These are phyloP conservation scores for Crucibulum laeve DNA, from an alignment of 768 basidiomycete species.

Conservation along the genomic window DNA sequence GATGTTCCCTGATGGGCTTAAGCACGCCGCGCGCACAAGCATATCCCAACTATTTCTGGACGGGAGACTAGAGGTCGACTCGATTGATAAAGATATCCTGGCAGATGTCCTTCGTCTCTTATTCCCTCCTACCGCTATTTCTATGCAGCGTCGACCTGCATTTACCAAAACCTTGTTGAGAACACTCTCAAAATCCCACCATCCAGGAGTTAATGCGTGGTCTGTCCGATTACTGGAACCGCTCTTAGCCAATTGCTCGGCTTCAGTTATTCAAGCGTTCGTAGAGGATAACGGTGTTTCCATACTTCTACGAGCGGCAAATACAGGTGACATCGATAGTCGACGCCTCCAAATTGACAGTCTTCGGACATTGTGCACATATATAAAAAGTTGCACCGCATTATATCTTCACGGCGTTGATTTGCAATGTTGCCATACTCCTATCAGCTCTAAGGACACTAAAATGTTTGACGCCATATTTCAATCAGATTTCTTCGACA, in stretches of 20 bases:
- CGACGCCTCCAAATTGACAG: conserved; percentile 34
- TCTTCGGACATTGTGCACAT: conserved; percentile 30
- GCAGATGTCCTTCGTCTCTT: conserved; percentile 33
- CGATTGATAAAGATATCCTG: conserved; percentile 23
- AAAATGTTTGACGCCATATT: conserved; percentile 24
- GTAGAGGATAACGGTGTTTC: conserved; percentile 27
- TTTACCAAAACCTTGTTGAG: conserved; percentile 25
- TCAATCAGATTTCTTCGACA: conserved; percentile 33
- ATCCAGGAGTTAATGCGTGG: conserved; percentile 27
- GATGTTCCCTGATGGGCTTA: conserved; percentile 21
- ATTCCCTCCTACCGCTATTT: conserved; percentile 22
- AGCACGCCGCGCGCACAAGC: conserved; percentile 22
- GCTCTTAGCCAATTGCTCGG: conserved; percentile 20
- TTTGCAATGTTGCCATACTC: conserved; percentile 7
- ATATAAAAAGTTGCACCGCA: conserved; percentile 23
- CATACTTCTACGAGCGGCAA: conserved; percentile 27
- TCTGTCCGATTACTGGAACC: conserved; percentile 30
- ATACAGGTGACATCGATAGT: conserved; percentile 27
- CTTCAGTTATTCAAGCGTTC: conserved; percentile 22
- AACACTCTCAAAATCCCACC: conserved; percentile 22
- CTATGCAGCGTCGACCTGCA: conserved; percentile 16
- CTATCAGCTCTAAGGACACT: conserved; percentile 7
- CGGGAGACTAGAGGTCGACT: conserved; percentile 24
- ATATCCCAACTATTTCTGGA: conserved; percentile 31
- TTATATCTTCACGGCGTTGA: conserved; percentile 4